Percentiles rank a stretch among this genome's conserved stretches.
These are phyloP conservation scores for Funneliformis geosporum DNA, from an alignment of 192 early-diverging fungal genomes.

Conservation along the genomic window DNA sequence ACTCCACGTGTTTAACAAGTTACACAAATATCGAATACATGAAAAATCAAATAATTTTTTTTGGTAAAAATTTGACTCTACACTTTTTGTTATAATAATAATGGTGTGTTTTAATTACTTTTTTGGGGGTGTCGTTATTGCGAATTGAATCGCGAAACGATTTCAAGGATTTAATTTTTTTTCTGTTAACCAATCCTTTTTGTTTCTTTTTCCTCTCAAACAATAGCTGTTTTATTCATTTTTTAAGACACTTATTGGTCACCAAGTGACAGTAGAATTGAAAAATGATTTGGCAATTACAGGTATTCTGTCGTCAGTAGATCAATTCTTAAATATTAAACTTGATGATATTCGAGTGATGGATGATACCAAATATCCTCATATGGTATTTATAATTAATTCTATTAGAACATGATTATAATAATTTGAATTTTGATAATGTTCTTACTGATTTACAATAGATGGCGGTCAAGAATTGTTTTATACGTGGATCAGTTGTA, in stretches of 20 bases:
- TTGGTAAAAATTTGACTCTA: not conserved
- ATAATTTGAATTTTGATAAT: not conserved
- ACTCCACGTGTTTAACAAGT: not conserved
- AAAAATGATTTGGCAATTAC: conserved; percentile 97
- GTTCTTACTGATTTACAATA: conserved; percentile 34
- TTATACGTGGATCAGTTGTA: conserved; percentile 98
- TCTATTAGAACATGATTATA: not conserved
- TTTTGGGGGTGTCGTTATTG: not conserved
- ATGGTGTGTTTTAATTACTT: not conserved
- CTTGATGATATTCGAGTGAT: conserved; percentile 88
- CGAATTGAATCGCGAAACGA: not conserved
- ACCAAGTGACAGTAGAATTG: conserved; percentile 94
- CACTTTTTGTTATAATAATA: not conserved
- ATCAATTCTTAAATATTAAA: conserved; percentile 99
- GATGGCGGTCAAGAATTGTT: conserved; percentile 98
- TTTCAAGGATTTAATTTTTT: not conserved
- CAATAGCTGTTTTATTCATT: conserved; percentile 99
- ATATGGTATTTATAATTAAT: conserved; percentile 73
- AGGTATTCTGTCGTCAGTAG: conserved; percentile 94
- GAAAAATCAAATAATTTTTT: too few species aligned
- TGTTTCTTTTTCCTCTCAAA: not conserved
- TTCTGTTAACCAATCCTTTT: not conserved
- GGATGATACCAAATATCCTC: conserved; percentile 87
- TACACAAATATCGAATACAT: not conserved
- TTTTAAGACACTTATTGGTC: conserved; percentile 98